Conservation (phyloP, 805 yeast species). For the Candida sphagnicola region DNA sequence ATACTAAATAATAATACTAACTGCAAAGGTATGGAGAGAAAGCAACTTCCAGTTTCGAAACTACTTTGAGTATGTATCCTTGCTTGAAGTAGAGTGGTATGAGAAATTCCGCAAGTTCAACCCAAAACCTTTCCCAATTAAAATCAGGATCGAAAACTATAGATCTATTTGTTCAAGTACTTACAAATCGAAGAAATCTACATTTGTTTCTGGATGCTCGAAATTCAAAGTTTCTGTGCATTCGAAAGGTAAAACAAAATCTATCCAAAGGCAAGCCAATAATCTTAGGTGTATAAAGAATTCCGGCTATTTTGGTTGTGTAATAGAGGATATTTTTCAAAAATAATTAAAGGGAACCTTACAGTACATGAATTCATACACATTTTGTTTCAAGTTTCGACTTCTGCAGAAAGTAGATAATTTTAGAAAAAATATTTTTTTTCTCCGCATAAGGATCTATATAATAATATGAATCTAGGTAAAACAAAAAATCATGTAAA, state of each 20-base stretch:
- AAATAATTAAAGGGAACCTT: too few relatives aligned
- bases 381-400: not conserved
- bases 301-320: not conserved
- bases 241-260: not conserved
- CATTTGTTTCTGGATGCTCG: not conserved
- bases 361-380: too few relatives aligned
- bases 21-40: conserved; percentile 16
- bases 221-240: not conserved
- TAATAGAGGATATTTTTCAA: not conserved
- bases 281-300: not conserved
- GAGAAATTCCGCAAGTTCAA: not conserved
- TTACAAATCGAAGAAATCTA: not conserved
- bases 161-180: not conserved
- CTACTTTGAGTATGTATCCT: conserved; percentile 13
- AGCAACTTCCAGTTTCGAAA: conserved; percentile 8
- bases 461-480: too few relatives aligned
- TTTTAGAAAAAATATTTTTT: too few relatives aligned
- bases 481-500: too few relatives aligned
- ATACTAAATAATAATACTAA: conserved; percentile 11
- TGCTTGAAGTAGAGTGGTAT: conserved; percentile 5
- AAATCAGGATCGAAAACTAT: not conserved
- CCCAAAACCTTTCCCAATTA: not conserved
- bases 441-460: too few relatives aligned
- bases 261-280: not conserved
- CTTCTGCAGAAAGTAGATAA: too few relatives aligned